Evolutionary conservation across 139 green algal species (phyloP).

Genomic region (Mesotaenium endlicherianum): DNA sequence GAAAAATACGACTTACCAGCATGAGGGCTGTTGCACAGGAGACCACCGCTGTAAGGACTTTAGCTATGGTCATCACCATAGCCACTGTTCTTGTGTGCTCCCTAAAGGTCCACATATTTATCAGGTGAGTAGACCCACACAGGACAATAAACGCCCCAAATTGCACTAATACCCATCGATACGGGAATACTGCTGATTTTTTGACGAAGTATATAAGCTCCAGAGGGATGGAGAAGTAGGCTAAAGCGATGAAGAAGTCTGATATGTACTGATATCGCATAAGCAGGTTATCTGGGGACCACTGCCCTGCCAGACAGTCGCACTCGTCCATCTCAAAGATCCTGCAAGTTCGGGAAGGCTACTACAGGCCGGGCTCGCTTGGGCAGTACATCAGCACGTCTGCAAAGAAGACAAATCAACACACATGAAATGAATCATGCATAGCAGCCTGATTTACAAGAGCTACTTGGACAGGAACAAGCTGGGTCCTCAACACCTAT

Average conservation of each 20-base stretch:
- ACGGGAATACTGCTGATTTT: slow-evolving; percentile 42
- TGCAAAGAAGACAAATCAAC: too few relatives aligned
- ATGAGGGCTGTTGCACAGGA: slow-evolving; percentile 44
- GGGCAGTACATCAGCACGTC: too few relatives aligned
- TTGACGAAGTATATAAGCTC: slow-evolving; percentile 50
- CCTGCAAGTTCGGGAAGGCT: too few relatives aligned
- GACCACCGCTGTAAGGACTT: slow-evolving; percentile 33
- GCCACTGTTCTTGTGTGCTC: slow-evolving; percentile 34
- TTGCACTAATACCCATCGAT: slow-evolving; percentile 31
- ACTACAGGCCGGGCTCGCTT: too few relatives aligned
- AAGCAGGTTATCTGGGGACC: slow-evolving; percentile 24
- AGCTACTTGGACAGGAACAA: too few relatives aligned
- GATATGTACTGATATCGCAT: slow-evolving; percentile 39
- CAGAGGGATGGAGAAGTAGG: slow-evolving; percentile 49
- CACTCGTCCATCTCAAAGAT: slow-evolving; percentile 32
- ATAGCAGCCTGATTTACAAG: too few relatives aligned
- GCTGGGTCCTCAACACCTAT: too few relatives aligned
- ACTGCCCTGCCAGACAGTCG: slow-evolving; percentile 29
- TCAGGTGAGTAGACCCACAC: slow-evolving; percentile 28
- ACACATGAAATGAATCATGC: too few relatives aligned
- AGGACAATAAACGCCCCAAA: slow-evolving; percentile 48
- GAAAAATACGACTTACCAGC: too few relatives aligned
- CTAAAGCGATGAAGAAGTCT: slow-evolving; percentile 43
- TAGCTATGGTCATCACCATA: slow-evolving; percentile 41
- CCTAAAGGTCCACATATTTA: slow-evolving; percentile 41